Conservation (phyloP, 768 basidiomycete genomes). For the Phanerodontia chrysosporium region DNA sequence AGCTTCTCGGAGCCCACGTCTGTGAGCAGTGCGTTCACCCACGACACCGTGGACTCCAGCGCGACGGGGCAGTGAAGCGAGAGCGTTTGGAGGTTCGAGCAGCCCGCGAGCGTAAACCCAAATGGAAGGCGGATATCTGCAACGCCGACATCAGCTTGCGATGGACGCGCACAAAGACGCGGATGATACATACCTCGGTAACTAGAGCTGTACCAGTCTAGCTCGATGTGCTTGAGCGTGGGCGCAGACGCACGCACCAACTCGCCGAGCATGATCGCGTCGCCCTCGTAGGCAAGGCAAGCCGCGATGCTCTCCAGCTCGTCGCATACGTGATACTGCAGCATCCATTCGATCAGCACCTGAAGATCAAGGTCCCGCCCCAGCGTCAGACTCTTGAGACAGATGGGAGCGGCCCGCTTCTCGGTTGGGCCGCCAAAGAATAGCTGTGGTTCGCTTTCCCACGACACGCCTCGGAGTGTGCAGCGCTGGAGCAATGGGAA, state of each 20-base stretch:
- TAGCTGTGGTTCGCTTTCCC: conserved; percentile 6
- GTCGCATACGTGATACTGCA: conserved; percentile 13
- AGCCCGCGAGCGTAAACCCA: conserved; percentile 16
- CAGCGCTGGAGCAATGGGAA: conserved; percentile 19
- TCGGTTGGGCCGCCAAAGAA: not conserved
- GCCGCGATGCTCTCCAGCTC: conserved; percentile 15
- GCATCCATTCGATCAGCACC: conserved; percentile 20
- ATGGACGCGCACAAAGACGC: not conserved
- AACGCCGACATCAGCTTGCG: not conserved
- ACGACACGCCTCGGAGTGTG: conserved; percentile 19
- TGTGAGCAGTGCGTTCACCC: conserved; percentile 17
- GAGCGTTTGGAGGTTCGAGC: conserved; percentile 16
- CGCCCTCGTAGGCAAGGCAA: conserved; percentile 16
- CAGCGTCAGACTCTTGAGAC: conserved; percentile 11
- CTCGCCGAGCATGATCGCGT: conserved; percentile 18
- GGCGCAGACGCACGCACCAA: conserved; percentile 16
- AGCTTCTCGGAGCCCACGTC: conserved; percentile 12
- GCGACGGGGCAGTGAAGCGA: conserved; percentile 17
- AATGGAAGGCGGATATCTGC: conserved; percentile 18
- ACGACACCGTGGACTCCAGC: conserved; percentile 14
- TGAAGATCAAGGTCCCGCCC: conserved; percentile 18
- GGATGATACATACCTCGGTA: conserved; percentile 13
- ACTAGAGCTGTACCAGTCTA: conserved; percentile 21
- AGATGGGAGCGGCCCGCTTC: not conserved
- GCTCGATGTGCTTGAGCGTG: conserved; percentile 16